Evolutionary conservation across 179 eudicot species (phyloP), one percentile per base, ranked within the genome.

Genomic region (Corrigiola litoralis): DNA sequence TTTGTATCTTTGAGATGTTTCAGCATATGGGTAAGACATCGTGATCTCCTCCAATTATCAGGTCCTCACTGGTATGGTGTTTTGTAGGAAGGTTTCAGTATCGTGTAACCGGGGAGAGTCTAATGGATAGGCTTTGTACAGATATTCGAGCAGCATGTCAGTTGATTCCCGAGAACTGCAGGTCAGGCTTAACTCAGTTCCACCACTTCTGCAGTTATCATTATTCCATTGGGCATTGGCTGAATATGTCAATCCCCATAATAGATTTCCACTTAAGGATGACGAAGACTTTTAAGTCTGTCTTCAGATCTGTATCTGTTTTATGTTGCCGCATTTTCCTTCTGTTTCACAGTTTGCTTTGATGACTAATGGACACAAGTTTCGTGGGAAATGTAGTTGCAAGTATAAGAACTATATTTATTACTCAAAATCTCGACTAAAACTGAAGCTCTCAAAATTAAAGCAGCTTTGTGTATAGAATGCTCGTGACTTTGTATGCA

Each of bases 41-140:
- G 29, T 31, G 21, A 32, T 14, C 13, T 7, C 31, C 44, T 14
- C 13, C 27, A 24, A 13, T 32, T 25, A 48, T 16, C 23, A 18
- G 21, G 17, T 14, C 3, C n/a, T 25, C 48, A 65, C 33, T 47
- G 29, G 23, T 45, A 28, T 69, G 36, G 55, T 62, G 38, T 46
- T 21, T 69, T 61, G 70, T 42, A 91, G 97, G 97, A 16, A 86
- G 82, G 31, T 67, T 80, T 28, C 85, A 73, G 78, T 91, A 91
- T 71, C 80, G 86, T 20, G 97, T 91, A 41, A 86, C 85, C 16
- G 73, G 83, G 69, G 89, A 85, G 72, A 88, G 90, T 78, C 76
- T 91, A 73, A 75, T 81, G 74, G 97, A 91, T 47, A 92, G 96
- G 32, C 74, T 91, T 25, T 78, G 84, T 47, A 88, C 85, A 21